Base-by-base conservation (phyloP, 1,139 yeast species). In the Geotrichum klebahnii region DNA sequence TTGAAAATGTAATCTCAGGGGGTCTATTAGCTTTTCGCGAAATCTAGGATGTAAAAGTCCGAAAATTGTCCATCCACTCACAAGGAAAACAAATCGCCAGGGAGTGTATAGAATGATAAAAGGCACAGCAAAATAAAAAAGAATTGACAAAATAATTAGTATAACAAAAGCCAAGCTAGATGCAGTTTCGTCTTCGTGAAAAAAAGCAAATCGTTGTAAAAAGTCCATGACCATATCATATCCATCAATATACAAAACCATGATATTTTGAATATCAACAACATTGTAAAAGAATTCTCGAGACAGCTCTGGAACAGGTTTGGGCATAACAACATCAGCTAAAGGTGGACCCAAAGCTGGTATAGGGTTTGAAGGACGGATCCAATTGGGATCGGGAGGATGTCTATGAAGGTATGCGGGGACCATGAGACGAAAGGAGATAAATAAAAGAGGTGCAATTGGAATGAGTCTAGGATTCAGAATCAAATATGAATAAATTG, bases 201-300 rank as follows among this genome's bases (percentile, higher is more conserved):
- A 88, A 63, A 77, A 83, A 1, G 85, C 79, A 62, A 82, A 80
- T 54, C 79, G 80, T 24, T 71, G 67, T 24, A 85, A 71, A 45
- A 78, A 53, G 62, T 74, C 68, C 23, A 74, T 69, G 4, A 78
- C 53, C 32, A 73, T 71, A 66, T 88, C 94, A 73, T 81, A 87
- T 0, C 73, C 67, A n/a, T 70, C 66, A 9, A 84, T 80, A 61
- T 82, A 86, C 17, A 81, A 64, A n/a, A 81, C 65, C 88, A 85
- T 83, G 59, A 81, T 83, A 64, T 88, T 88, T 62, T 88, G 96
- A 50, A 88, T 72, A 67, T 88, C 96, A 0, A 95, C 86, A 59
- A 86, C 71, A 64, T 88, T 88, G 55, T 88, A 66, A 24, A 83
- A 68, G 63, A 87, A 88, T 63, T 88, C 96, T 50, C 86, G 75